These are phyloP conservation scores for Cryomyces minteri DNA, from an alignment of 495 filamentous ascomycete genomes.

Conservation along the genomic window DNA sequence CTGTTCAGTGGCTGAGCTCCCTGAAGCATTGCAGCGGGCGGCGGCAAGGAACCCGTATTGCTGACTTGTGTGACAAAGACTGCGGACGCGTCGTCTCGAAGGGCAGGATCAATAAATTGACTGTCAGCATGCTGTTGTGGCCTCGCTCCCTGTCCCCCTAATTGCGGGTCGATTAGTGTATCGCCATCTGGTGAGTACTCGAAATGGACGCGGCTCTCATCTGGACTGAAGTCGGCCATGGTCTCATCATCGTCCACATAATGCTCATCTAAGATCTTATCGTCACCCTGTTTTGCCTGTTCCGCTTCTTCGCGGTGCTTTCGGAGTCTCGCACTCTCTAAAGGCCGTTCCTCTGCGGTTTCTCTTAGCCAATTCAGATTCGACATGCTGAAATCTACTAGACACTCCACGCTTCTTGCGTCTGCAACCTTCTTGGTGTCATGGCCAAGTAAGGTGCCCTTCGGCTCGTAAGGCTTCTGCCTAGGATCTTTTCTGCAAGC, in stretches of 20 bases:
- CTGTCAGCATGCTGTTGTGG: background rate
- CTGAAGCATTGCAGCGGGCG: constrained; percentile 6
- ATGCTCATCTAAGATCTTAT: constrained; percentile 21
- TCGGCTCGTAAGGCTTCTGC: constrained; percentile 60
- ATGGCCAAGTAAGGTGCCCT: constrained; percentile 67
- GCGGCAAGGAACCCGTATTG: background rate
- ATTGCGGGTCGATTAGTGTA: constrained; percentile 9
- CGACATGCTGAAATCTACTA: constrained; percentile 70
- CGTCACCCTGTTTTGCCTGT: constrained; percentile 24
- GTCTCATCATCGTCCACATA: constrained; percentile 17
- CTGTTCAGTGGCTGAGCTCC: constrained; percentile 5
- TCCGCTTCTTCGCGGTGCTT: constrained; percentile 32
- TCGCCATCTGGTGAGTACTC: constrained; percentile 16
- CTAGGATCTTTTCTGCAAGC: constrained; percentile 42
- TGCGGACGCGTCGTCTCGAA: background rate
- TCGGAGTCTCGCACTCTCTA: constrained; percentile 27
- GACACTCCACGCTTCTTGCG: constrained; percentile 64
- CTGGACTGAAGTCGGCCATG: constrained; percentile 9
- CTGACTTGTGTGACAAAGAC: background rate
- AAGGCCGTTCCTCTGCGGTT: constrained; percentile 20
- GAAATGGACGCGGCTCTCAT: constrained; percentile 1
- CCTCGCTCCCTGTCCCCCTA: too few species aligned
- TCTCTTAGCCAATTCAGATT: constrained; percentile 65
- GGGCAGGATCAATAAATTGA: constrained; percentile 4
- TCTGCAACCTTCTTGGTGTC: constrained; percentile 81